Conservation (phyloP, 805 yeast genomes). For the Ogataea glucozyma region DNA sequence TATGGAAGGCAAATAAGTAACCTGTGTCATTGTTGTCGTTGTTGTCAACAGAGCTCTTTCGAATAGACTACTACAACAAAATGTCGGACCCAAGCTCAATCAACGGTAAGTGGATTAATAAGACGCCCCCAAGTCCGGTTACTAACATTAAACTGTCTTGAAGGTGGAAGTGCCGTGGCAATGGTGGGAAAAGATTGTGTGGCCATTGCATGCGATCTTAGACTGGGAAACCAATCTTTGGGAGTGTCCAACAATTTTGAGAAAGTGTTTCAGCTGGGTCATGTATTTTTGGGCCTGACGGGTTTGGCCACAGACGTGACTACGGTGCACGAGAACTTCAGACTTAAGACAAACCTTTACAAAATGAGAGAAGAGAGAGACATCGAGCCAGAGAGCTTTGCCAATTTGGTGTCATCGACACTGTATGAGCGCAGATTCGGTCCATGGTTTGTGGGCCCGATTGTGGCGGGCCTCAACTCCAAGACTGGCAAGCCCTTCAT, state of each 20-base stretch:
- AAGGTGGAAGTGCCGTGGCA: slow-evolving; percentile 97
- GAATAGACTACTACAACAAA: slow-evolving; percentile 6
- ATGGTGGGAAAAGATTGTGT: slow-evolving; percentile 99
- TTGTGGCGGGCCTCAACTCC: slow-evolving; percentile 91
- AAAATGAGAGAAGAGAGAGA: slow-evolving; percentile 87
- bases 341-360: slow-evolving; percentile 84
- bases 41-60: neutral
- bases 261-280: slow-evolving; percentile 83
- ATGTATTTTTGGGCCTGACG: slow-evolving; percentile 86
- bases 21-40: neutral
- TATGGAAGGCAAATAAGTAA: slow-evolving; percentile 2
- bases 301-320: slow-evolving; percentile 95
- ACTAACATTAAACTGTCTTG: slow-evolving; percentile 3
- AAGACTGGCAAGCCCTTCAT: slow-evolving; percentile 83
- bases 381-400: slow-evolving; percentile 92
- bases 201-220: slow-evolving; percentile 93
- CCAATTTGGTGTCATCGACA: slow-evolving; percentile 87
- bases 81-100: slow-evolving; percentile 82
- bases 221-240: slow-evolving; percentile 90
- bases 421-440: slow-evolving; percentile 91
- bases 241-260: slow-evolving; percentile 93
- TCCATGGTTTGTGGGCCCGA: slow-evolving; percentile 95
- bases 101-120: slow-evolving; percentile 50
- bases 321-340: slow-evolving; percentile 78
- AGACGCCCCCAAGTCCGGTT: neutral